A percentile compares a stretch with the other conserved stretches of the same genome.
These are phyloP conservation scores for Pythium myriotylum DNA, from an alignment of 352 stramenopile genomes.

Conservation along the genomic window DNA sequence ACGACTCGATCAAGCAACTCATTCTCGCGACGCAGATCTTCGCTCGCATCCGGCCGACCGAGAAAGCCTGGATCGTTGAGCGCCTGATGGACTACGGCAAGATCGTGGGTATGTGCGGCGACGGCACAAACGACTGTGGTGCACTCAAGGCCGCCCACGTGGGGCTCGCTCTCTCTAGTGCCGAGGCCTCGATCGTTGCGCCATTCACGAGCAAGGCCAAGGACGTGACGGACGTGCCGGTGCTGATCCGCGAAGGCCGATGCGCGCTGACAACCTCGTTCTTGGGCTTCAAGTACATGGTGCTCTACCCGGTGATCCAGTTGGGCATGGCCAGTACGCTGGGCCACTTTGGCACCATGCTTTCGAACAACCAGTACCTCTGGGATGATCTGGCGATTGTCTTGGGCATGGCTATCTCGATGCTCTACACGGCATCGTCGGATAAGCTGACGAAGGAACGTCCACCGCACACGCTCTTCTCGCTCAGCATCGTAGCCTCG, in stretches of 20 bases:
- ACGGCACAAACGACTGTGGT: conserved; percentile 84
- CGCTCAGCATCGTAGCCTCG: conserved; percentile 47
- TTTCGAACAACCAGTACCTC: conserved; percentile 65
- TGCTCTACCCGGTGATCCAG: conserved; percentile 67
- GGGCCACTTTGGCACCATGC: conserved; percentile 33
- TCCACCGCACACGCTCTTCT: conserved; percentile 55
- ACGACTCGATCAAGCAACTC: conserved; percentile 43
- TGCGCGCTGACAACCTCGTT: conserved; percentile 74
- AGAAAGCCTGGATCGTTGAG: conserved; percentile 65
- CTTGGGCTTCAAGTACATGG: conserved; percentile 59
- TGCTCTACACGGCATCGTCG: conserved; percentile 55
- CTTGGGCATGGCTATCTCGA: conserved; percentile 49
- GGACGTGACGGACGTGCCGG: conserved; percentile 65
- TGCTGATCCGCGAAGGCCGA: conserved; percentile 82
- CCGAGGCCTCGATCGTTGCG: conserved; percentile 84
- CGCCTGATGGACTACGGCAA: conserved; percentile 46
- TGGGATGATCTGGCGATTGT: conserved; percentile 63
- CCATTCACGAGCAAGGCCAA: conserved; percentile 90
- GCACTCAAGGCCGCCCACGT: conserved; percentile 87
- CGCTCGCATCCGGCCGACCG: conserved; percentile 52
- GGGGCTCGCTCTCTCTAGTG: conserved; percentile 79
- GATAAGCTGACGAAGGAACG: conserved; percentile 34
- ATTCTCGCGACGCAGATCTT: conserved; percentile 54
- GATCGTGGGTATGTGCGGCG: conserved; percentile 56
- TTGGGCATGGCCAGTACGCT: conserved; percentile 37